Conservation (phyloP, 176 grass and related monocot genomes). For the Carex pumila region DNA sequence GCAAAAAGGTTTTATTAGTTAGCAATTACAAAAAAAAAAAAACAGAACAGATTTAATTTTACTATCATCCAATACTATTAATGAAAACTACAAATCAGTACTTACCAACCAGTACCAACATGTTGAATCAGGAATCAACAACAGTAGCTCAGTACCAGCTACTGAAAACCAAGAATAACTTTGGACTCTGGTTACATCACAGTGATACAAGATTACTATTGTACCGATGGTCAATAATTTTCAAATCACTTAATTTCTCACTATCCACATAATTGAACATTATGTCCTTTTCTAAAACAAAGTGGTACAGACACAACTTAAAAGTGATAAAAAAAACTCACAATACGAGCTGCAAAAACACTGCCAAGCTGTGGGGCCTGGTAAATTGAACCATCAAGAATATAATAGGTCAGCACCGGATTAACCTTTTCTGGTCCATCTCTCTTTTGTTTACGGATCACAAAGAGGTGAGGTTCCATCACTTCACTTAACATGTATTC, state of each 20-base stretch:
- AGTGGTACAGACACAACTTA: not conserved
- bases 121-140: not conserved
- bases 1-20: slow-evolving; percentile 18
- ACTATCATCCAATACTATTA: not conserved
- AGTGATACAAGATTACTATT: not conserved
- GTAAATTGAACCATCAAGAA: slow-evolving; percentile 96
- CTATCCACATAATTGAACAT: not conserved
- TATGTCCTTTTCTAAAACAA: not conserved
- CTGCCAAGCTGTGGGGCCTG: slow-evolving; percentile 94
- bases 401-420: slow-evolving; percentile 77
- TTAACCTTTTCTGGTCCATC: slow-evolving; percentile 58
- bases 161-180: not conserved
- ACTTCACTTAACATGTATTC: slow-evolving; percentile 90
- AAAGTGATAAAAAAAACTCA: slow-evolving; percentile 21
- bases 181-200: not conserved
- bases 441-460: slow-evolving; percentile 93
- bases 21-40: not conserved
- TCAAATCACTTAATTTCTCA: not conserved
- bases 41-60: not conserved
- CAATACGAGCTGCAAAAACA: slow-evolving; percentile 88
- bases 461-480: slow-evolving; percentile 94
- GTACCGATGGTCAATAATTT: not conserved
- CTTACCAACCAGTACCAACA: not conserved
- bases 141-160: not conserved
- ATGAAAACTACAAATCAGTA: not conserved